Evolutionary conservation across 495 filamentous ascomycete species (phyloP).

Genomic region (Lentithecium fluviatile): DNA sequence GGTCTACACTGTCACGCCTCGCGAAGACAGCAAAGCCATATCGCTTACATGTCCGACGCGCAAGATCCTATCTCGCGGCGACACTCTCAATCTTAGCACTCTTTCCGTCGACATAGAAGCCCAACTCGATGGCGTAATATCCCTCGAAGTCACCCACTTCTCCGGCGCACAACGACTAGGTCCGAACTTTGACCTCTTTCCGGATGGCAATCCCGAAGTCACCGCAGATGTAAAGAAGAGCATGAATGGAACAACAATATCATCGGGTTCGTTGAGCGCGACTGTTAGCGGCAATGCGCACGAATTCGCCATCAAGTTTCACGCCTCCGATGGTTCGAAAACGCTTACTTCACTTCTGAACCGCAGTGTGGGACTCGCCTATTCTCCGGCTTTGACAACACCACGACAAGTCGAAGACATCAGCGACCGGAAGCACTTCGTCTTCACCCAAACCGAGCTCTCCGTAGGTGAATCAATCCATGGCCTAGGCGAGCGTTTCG

Average conservation of each 20-base stretch:
- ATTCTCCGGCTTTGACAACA: slow-evolving; percentile 21
- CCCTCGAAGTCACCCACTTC: slow-evolving; percentile 56
- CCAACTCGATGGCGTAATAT: slow-evolving; percentile 37
- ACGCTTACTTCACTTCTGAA: slow-evolving; percentile 28
- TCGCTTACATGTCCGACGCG: slow-evolving; percentile 31
- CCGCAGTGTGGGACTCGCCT: slow-evolving; percentile 33
- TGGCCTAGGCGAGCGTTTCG: slow-evolving; percentile 70
- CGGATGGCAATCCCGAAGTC: slow-evolving; percentile 50
- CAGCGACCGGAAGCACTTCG: slow-evolving; percentile 22
- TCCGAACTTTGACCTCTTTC: slow-evolving; percentile 64
- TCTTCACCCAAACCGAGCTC: slow-evolving; percentile 50
- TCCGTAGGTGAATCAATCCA: slow-evolving; percentile 67
- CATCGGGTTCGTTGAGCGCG: slow-evolving; percentile 53
- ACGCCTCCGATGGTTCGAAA: slow-evolving; percentile 24
- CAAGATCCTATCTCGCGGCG: slow-evolving; percentile 35
- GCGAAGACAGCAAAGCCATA: slow-evolving; percentile 23
- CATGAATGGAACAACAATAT: slow-evolving; percentile 53
- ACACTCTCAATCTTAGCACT: slow-evolving; percentile 37
- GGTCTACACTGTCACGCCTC: slow-evolving; percentile 25
- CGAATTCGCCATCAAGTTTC: slow-evolving; percentile 32
- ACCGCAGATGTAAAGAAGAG: slow-evolving; percentile 51
- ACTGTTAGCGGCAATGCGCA: slow-evolving; percentile 22
- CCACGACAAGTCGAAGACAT: slow-evolving; percentile 43
- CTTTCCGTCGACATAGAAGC: slow-evolving; percentile 34
- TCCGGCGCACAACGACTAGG: slow-evolving; percentile 55